Percentiles rank a stretch among this genome's conserved stretches.
Conservation (phyloP, 768 basidiomycete species). For the Mycena leptocephala region DNA sequence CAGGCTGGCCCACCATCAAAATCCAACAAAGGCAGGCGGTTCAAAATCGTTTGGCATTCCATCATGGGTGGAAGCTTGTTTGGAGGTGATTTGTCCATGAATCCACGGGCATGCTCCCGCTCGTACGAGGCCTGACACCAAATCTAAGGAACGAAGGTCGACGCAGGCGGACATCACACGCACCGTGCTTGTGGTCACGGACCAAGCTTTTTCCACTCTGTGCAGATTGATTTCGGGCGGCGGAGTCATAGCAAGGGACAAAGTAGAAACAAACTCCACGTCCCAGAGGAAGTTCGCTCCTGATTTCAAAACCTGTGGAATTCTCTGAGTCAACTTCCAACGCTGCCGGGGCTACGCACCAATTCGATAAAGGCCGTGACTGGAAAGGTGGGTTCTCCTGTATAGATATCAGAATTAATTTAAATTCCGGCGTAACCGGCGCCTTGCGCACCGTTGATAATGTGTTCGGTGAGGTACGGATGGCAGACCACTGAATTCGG, state of each 20-base stretch:
- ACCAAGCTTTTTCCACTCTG: background rate
- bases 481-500: background rate
- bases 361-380: background rate
- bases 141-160: too few relatives aligned
- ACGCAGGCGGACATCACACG: too few relatives aligned
- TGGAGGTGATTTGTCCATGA: slow-evolving; percentile 10
- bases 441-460: background rate
- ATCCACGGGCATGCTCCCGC: slow-evolving; percentile 16
- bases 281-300: slow-evolving; percentile 5
- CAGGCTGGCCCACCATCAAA: background rate
- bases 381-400: background rate
- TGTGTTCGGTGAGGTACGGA: background rate
- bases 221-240: background rate
- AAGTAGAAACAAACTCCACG: background rate
- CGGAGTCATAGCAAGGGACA: background rate
- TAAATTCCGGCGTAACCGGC: background rate
- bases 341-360: background rate
- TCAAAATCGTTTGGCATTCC: background rate
- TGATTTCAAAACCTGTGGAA: background rate
- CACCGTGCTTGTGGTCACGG: background rate
- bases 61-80: background rate
- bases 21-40: slow-evolving; percentile 1
- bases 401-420: background rate
- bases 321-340: background rate
- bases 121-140: background rate